phyloP scores from a whole-genome alignment of 495 filamentous ascomycete species.

The Penicillium atrosanguineum region DNA sequence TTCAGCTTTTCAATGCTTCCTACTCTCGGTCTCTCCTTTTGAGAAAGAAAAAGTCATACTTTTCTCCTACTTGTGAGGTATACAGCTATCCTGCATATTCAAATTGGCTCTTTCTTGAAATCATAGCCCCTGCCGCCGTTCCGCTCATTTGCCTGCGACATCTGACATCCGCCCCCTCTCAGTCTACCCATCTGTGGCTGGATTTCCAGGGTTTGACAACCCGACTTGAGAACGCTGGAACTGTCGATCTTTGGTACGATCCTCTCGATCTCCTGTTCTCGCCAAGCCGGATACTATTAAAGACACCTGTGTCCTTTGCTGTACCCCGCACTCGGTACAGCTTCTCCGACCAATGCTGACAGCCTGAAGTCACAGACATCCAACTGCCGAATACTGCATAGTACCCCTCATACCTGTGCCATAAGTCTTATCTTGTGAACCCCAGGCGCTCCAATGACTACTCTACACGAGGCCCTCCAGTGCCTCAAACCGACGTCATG shows the following conservation, averaged over 20 bases:
- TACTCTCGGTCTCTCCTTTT: not conserved
- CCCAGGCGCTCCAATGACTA: constrained; percentile 44
- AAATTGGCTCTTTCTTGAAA: not conserved
- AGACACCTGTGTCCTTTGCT: not conserved
- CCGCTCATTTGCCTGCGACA: not conserved
- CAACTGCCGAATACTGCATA: not conserved
- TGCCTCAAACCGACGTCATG: constrained; percentile 69
- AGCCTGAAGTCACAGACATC: not conserved
- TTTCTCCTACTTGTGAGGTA: not conserved
- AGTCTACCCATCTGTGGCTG: not conserved
- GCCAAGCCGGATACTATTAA: not conserved
- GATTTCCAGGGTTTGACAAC: not conserved
- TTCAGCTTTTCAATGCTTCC: not conserved
- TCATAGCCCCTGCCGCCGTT: not conserved
- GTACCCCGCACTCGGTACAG: not conserved
- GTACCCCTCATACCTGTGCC: not conserved
- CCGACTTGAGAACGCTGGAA: not conserved
- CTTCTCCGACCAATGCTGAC: not conserved
- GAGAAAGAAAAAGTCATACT: not conserved
- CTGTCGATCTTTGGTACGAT: too few species aligned
- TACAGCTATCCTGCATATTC: not conserved
- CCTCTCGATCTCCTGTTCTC: not conserved
- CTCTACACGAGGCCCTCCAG: constrained; percentile 72
- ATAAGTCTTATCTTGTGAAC: not conserved
- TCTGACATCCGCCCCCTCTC: not conserved